Percentiles rank a stretch among this genome's conserved stretches.
Evolutionary conservation across 2,329 filamentous ascomycete species (phyloP).

Genomic region (Acrocalymma vagum): DNA sequence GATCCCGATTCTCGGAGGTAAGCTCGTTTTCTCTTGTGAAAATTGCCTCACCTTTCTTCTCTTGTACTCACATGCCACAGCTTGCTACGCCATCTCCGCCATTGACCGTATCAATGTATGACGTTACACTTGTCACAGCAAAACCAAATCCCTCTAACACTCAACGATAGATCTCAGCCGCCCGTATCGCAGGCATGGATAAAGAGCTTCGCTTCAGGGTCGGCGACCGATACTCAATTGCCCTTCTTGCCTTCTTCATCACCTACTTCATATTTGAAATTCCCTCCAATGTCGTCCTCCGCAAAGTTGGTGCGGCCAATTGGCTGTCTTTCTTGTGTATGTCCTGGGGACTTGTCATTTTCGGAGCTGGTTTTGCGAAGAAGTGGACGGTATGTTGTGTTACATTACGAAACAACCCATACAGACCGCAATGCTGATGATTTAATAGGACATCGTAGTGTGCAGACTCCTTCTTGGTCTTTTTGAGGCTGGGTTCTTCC

Average conservation of each 20-base stretch:
- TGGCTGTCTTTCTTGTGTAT: conserved; percentile 30
- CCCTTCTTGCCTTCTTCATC: conserved; percentile 62
- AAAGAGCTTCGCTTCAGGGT: conserved; percentile 53
- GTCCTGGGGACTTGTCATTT: conserved; percentile 27
- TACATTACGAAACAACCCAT: neutral
- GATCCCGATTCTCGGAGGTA: conserved; percentile 34
- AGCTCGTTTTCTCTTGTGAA: too few relatives aligned
- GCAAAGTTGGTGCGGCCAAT: conserved; percentile 38
- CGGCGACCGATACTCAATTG: conserved; percentile 55
- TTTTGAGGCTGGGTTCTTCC: conserved; percentile 27
- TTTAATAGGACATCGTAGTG: conserved; percentile 21
- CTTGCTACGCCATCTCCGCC: conserved; percentile 29
- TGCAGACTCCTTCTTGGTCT: conserved; percentile 28
- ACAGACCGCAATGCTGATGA: neutral
- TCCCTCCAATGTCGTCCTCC: conserved; percentile 60
- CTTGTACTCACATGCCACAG: conserved; percentile 13
- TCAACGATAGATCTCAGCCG: conserved; percentile 21
- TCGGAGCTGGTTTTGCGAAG: conserved; percentile 25
- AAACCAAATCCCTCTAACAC: neutral
- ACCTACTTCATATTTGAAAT: conserved; percentile 62
- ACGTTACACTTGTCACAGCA: too few relatives aligned
- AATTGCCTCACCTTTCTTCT: too few relatives aligned
- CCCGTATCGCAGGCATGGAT: conserved; percentile 56
- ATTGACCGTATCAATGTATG: conserved; percentile 29
- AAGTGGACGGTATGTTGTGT: conserved; percentile 19